Conservation (phyloP, 1,284 basidiomycete genomes). For the Erythrobasidium hasegawianum region DNA sequence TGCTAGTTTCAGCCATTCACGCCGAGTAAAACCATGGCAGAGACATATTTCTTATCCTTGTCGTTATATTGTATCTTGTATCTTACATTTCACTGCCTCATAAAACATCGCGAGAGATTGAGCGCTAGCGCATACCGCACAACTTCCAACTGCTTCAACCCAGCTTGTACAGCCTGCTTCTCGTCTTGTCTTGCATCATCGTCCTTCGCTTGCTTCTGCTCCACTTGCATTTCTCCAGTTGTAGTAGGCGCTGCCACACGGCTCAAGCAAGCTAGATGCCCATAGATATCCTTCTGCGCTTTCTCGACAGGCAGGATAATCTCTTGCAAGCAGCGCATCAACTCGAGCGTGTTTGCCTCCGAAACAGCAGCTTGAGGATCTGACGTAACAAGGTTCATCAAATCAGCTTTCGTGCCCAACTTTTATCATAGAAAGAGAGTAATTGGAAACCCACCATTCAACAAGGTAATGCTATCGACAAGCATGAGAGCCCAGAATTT, state of each 20-base stretch:
- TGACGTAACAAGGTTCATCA: conserved; percentile 38
- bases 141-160: conserved; percentile 50
- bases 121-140: conserved; percentile 51
- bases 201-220: not conserved
- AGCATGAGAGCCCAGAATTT: conserved; percentile 51
- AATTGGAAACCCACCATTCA: too few relatives aligned
- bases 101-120: conserved; percentile 32
- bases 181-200: conserved; percentile 37
- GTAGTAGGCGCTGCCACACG: too few relatives aligned
- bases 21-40: conserved; percentile 34
- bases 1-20: conserved; percentile 29
- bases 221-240: not conserved
- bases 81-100: not conserved
- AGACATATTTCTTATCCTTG: conserved; percentile 12
- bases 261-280: conserved; percentile 39
- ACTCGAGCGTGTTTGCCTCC: conserved; percentile 51
- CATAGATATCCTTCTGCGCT: conserved; percentile 39
- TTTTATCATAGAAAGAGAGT: too few relatives aligned
- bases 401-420: too few relatives aligned
- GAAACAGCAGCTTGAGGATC: conserved; percentile 50
- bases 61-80: not conserved
- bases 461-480: conserved; percentile 50
- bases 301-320: conserved; percentile 43
- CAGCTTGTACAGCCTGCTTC: conserved; percentile 40
- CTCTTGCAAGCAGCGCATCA: conserved; percentile 53